Conservation (phyloP, 1,139 yeast species). For the Yarrowia galli region DNA sequence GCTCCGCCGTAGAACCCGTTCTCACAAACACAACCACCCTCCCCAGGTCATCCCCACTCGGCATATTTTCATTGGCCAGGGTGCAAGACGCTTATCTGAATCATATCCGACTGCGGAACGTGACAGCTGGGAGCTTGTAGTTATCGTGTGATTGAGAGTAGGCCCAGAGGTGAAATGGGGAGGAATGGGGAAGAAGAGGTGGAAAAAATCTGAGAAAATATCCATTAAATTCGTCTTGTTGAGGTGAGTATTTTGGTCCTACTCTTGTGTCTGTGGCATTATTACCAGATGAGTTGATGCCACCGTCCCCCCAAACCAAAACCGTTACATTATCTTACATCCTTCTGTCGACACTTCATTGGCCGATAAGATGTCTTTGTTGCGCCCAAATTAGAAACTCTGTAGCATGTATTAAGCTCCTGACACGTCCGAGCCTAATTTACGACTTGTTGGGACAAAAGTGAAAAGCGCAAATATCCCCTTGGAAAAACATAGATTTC, state of each 20-base stretch:
- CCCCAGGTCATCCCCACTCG: slow-evolving; percentile 11
- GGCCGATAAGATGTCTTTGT: slow-evolving; percentile 39
- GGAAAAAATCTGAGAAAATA: background rate
- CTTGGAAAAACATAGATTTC: background rate
- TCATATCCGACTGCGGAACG: slow-evolving; percentile 37
- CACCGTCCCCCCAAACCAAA: background rate
- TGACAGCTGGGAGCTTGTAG: slow-evolving; percentile 6
- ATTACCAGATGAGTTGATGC: no score
- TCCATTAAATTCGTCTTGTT: background rate
- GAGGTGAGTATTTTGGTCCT: background rate
- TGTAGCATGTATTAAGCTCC: slow-evolving; percentile 16
- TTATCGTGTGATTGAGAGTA: slow-evolving; percentile 14
- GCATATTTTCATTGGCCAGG: slow-evolving; percentile 16
- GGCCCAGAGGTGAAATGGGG: background rate
- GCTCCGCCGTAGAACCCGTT: background rate
- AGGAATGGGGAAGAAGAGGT: no score
- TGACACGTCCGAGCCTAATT: slow-evolving; percentile 3
- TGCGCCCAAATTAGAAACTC: slow-evolving; percentile 38
- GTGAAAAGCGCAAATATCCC: no score
- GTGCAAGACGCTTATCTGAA: slow-evolving; percentile 17
- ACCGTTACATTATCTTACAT: slow-evolving; percentile 38
- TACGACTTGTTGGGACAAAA: slow-evolving; percentile 24
- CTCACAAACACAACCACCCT: background rate
- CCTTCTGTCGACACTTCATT: slow-evolving; percentile 37
- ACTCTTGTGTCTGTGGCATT: no score